A percentile compares a stretch with the other conserved stretches of the same genome.
Evolutionary conservation across 2,329 filamentous ascomycete species (phyloP).

Genomic region (Aureobasidium vineae): DNA sequence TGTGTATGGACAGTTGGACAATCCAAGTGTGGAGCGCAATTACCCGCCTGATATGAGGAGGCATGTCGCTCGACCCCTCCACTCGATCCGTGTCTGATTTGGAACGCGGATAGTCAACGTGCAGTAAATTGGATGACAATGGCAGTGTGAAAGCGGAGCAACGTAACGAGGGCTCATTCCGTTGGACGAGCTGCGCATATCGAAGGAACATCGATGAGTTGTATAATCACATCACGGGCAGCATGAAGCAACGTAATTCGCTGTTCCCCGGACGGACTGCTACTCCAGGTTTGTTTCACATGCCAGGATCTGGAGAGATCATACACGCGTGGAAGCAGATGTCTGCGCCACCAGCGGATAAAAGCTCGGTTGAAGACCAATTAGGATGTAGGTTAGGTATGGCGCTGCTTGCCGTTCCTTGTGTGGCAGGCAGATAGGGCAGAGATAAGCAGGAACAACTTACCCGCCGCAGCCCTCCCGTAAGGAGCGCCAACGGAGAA

Average conservation of each 20-base stretch:
- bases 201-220: not conserved
- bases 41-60: conserved; percentile 11
- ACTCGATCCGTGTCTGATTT: conserved; percentile 13
- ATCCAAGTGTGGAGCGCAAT: conserved; percentile 18
- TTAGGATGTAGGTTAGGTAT: conserved; percentile 1
- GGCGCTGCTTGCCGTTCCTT: conserved; percentile 6
- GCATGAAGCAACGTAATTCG: conserved; percentile 12
- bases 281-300: conserved; percentile 20
- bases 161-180: not conserved
- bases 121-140: not conserved
- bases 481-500: conserved; percentile 9
- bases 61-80: conserved; percentile 11
- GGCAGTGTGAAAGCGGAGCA: not conserved
- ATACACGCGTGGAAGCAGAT: not conserved
- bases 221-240: not conserved
- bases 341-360: conserved; percentile 7
- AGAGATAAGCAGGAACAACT: conserved; percentile 22
- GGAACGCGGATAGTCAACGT: not conserved
- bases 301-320: conserved; percentile 20
- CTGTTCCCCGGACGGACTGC: conserved; percentile 17
- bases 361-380: conserved; percentile 24
- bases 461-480: not conserved
- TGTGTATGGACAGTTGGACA: not conserved
- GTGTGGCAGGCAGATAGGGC: conserved; percentile 14
- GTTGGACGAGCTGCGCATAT: not conserved